Evolutionary conservation across 129 eudicot genomes (phyloP).

Genomic region (Daucus carota): DNA sequence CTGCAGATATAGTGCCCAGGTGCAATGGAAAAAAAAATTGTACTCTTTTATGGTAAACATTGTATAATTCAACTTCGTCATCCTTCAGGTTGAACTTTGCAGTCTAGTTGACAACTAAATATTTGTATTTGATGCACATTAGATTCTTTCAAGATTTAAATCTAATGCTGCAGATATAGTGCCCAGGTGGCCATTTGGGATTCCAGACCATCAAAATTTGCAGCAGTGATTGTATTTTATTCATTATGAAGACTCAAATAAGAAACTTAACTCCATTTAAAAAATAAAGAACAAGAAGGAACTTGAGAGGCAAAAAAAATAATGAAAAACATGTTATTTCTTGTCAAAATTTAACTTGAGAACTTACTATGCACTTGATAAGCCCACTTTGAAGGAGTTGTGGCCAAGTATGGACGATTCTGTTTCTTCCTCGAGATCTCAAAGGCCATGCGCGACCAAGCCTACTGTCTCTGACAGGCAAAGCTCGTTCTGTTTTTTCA

Average conservation of each 20-base stretch:
- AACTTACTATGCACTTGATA: slow-evolving; percentile 71
- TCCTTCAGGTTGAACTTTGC: no score
- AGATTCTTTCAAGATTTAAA: no score
- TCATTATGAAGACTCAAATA: not conserved
- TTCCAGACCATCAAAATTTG: not conserved
- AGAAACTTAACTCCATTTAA: not conserved
- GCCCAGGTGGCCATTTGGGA: not conserved
- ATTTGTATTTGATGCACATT: not conserved
- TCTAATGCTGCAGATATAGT: not conserved
- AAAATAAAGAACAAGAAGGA: not conserved
- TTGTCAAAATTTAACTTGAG: not conserved
- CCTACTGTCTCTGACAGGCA: slow-evolving; percentile 73
- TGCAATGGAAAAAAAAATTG: not conserved
- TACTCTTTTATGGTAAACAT: not conserved
- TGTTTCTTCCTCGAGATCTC: slow-evolving; percentile 74
- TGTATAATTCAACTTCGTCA: no score
- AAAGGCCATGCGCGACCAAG: slow-evolving; percentile 96
- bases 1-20: not conserved
- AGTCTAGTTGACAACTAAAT: not conserved
- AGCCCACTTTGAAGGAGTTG: slow-evolving; percentile 37
- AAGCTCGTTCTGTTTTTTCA: slow-evolving; percentile 78
- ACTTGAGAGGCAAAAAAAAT: not conserved
- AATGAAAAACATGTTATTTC: not conserved
- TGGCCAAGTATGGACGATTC: slow-evolving; percentile 84
- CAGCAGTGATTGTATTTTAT: not conserved